Evolutionary conservation across 1,284 basidiomycete species (phyloP).

Genomic region (Melampsora larici-populina): DNA sequence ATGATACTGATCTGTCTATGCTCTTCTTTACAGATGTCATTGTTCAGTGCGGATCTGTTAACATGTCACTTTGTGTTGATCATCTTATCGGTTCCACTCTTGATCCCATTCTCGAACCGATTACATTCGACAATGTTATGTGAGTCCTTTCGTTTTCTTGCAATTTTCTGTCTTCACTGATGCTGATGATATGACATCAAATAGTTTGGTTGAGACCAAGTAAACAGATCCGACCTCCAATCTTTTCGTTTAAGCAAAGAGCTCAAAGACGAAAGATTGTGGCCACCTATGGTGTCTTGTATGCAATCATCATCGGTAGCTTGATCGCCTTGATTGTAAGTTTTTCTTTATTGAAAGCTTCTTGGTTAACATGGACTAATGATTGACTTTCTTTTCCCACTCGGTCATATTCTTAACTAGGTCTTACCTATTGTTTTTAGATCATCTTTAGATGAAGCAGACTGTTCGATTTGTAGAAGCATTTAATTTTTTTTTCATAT

Average conservation of each 20-base stretch:
- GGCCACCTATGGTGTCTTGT: slow-evolving; percentile 39
- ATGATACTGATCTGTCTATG: not conserved
- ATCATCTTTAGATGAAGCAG: slow-evolving; percentile 33
- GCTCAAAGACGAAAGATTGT: slow-evolving; percentile 75
- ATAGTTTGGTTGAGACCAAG: slow-evolving; percentile 78
- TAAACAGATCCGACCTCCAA: slow-evolving; percentile 85
- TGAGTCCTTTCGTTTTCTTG: slow-evolving; percentile 56
- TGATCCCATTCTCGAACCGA: slow-evolving; percentile 81
- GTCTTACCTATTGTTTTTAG: slow-evolving; percentile 40
- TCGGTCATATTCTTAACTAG: not conserved
- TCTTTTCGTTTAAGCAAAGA: slow-evolving; percentile 84
- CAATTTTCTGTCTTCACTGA: slow-evolving; percentile 51
- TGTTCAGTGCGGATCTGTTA: slow-evolving; percentile 43
- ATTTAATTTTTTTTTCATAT: slow-evolving; percentile 15
- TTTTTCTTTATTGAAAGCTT: not conserved
- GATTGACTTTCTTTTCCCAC: not conserved
- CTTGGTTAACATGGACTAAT: not conserved
- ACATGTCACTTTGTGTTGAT: slow-evolving; percentile 65
- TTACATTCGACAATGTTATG: slow-evolving; percentile 80
- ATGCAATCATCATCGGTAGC: slow-evolving; percentile 29
- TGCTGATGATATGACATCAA: slow-evolving; percentile 22
- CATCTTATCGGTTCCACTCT: slow-evolving; percentile 71
- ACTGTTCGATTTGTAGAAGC: slow-evolving; percentile 40
- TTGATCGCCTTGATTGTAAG: slow-evolving; percentile 40
- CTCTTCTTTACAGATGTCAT: slow-evolving; percentile 32